Evolutionary conservation across 257 asterid genomes (phyloP).

Genomic region (Parsonsia alboflavescens): DNA sequence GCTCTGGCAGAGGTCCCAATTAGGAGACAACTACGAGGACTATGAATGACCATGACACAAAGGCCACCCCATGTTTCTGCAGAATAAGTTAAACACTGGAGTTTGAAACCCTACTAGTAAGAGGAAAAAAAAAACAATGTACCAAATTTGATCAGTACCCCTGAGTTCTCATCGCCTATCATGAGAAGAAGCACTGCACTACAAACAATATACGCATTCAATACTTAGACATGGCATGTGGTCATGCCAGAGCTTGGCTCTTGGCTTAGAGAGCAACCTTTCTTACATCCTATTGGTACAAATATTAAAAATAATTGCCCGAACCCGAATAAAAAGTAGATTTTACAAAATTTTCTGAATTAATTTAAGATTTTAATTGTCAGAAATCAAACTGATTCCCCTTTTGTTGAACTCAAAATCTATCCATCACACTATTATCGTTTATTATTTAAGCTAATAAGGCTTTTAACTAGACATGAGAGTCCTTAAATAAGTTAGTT

Average conservation of each 20-base stretch:
- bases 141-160: conserved; percentile 3
- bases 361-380: too few relatives aligned
- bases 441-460: too few relatives aligned
- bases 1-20: conserved; percentile 20
- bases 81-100: conserved; percentile 7
- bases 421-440: too few relatives aligned
- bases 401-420: too few relatives aligned
- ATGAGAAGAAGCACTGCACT: not conserved
- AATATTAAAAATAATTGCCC: too few relatives aligned
- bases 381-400: too few relatives aligned
- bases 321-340: too few relatives aligned
- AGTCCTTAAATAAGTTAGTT: too few relatives aligned
- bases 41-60: not conserved
- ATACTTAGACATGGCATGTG: conserved; percentile 18
- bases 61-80: not conserved
- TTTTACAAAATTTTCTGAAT: too few relatives aligned
- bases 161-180: not conserved
- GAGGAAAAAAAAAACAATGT: not conserved
- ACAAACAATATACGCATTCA: not conserved
- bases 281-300: not conserved
- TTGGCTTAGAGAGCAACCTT: not conserved
- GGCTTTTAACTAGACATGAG: too few relatives aligned
- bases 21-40: conserved; percentile 10
- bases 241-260: not conserved
- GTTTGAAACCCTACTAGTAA: not conserved